Evolutionary conservation across 257 asterid genomes (phyloP), one percentile per base, ranked within the genome.

Genomic region (Cinchona pubescens): DNA sequence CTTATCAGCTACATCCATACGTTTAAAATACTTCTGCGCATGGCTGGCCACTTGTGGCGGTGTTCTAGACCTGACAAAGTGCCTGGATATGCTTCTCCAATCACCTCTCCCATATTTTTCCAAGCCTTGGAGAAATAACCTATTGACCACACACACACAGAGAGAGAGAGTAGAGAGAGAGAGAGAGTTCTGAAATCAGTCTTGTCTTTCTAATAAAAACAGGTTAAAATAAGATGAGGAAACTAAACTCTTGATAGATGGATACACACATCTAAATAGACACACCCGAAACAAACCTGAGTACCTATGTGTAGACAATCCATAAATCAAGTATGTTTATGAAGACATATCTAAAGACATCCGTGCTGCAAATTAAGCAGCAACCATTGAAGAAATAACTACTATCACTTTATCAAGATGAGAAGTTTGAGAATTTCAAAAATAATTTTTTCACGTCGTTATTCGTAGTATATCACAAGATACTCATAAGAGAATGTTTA

Each of bases 1-100:
- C 67, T 77, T 67, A 10, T 61, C 59, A 35, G 21, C 9, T 11
- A 12, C 32, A 29, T 67, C 5, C 69, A 46, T 11, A 21, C 58
- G 79, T 16, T 30, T 67, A 37, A 77, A 73, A 51, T 16, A 79
- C 10, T 72, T 82, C 42, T 79, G 83, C 15, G 83, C 83, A 67
- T 79, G 81, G 76, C 80, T 82, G 6, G 82, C 79, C 64, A 82
- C 79, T 68, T 77, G 77, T 0, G 75, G 23, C 13, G 83, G 51
- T 56, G 85, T 78, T 69, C 84, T 73, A 42, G 82, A 49, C 37
- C 9, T 25, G 35, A 81, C 77, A 46, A 45, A 67, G 60, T 51
- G 48, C 48, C 80, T 78, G 29, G 85, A 74, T 6, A 81, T 81
- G 72, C 55, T 77, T 64, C 67, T 78, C 82, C 85, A 78, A 48